Base-by-base conservation (phyloP, 2,329 filamentous ascomycete genomes). In the Fusarium piperis region DNA sequence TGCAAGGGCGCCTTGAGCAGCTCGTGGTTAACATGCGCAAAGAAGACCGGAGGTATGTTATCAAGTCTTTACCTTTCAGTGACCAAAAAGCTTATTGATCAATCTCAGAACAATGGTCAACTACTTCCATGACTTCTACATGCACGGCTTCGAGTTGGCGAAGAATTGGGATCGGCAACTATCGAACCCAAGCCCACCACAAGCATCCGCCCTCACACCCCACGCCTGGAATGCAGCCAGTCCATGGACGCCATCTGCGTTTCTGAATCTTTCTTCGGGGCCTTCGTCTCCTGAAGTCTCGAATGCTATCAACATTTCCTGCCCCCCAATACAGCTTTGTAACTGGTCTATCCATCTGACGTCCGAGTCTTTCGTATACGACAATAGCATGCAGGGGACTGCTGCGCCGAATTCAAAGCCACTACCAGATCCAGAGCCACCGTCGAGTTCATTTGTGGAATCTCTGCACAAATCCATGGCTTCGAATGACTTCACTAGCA, bases 81-180 rank as follows among this genome's bases (percentile, higher is more conserved):
- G n/a, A n/a, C n/a, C n/a, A n/a, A n/a, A n/a, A n/a, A n/a, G n/a
- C n/a, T n/a, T n/a, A n/a, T n/a, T 59, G n/a, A 32, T 23, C 2
- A 1, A 1, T 2, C 2, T 2, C 2, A 72, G 71, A 1, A 53
- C 33, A 2, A 46, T 60, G 20, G 38, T 68, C 11, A 15, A 72
- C 13, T 72, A 71, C 20, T 62, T 74, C 10, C 67, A 74, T 9
- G 62, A 72, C n/a, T 68, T 72, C 2, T 69, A 71, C 6, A 52
- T 66, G 16, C 62, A 67, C 2, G 2, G 65, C 0, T 62, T 68
- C n/a, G 1, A 11, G 5, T 11, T 46, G 26, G 66, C 65, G 0
- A 68, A 64, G 35, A 23, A 41, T 6, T 69, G 62, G 68, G 36
- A 20, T 2, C 13, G 2, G 8, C 9, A 59, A 15, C 2, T n/a